Conservation (phyloP, 345 rosid species). For the Anastatica hierochuntica region DNA sequence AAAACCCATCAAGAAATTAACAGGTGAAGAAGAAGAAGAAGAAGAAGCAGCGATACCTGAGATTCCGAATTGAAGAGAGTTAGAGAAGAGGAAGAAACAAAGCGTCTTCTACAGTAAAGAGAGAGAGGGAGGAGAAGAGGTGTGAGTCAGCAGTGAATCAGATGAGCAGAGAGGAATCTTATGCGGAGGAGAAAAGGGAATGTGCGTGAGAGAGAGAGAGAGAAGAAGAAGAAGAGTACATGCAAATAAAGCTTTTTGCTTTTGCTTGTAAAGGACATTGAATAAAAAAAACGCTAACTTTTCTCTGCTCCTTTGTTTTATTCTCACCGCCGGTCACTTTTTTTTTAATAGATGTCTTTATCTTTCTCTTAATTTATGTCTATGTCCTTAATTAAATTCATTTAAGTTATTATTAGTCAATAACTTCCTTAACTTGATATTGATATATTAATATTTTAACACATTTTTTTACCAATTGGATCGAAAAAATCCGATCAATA, state of each 20-base stretch:
- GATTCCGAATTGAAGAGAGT: background rate
- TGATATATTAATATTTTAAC: too few species aligned
- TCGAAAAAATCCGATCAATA: too few species aligned
- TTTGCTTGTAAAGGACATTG: background rate
- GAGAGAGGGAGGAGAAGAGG: conserved; percentile 3
- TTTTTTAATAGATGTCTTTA: too few species aligned
- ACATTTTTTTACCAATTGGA: too few species aligned
- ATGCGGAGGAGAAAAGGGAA: conserved; percentile 7
- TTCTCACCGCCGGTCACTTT: background rate
- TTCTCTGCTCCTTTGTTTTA: background rate
- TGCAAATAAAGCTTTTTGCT: conserved; percentile 24
- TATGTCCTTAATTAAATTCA: too few species aligned
- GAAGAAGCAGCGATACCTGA: conserved; percentile 11
- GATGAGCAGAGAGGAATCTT: conserved; percentile 25
- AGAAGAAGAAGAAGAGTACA: background rate
- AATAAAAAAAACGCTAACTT: conserved; percentile 15
- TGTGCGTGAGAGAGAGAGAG: background rate
- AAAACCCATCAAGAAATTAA: too few species aligned
- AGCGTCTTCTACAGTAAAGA: conserved; percentile 14
- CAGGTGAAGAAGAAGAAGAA: background rate
- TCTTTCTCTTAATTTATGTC: background rate
- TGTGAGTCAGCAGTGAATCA: conserved; percentile 29
- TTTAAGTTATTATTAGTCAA: too few species aligned
- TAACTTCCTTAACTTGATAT: too few species aligned
- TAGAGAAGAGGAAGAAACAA: conserved; percentile 5